Conservation (phyloP, 331 rosid genomes). For the Erythrophleum ivorense region DNA sequence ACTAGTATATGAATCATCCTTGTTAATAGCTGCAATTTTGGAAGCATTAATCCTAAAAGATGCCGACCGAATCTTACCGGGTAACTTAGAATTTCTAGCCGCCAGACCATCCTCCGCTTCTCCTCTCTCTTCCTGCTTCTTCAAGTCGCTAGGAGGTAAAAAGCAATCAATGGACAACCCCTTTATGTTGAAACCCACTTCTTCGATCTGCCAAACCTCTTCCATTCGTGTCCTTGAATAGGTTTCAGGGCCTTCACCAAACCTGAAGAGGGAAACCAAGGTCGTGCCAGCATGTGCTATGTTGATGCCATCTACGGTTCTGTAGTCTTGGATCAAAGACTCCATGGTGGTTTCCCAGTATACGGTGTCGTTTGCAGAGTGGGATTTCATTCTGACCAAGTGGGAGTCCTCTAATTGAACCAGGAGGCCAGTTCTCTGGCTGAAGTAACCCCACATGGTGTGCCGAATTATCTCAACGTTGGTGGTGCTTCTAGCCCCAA, state of each 20-base stretch:
- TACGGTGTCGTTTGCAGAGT: slow-evolving; percentile 44
- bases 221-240: slow-evolving; percentile 78
- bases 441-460: slow-evolving; percentile 88
- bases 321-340: slow-evolving; percentile 68
- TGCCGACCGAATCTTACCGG: slow-evolving; percentile 53
- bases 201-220: slow-evolving; percentile 88
- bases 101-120: slow-evolving; percentile 2
- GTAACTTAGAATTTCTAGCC: slow-evolving; percentile 40
- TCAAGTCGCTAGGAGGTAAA: slow-evolving; percentile 80
- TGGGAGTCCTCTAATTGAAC: slow-evolving; percentile 78
- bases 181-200: slow-evolving; percentile 82
- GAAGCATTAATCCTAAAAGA: slow-evolving; percentile 56
- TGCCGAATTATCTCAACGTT: slow-evolving; percentile 77
- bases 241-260: slow-evolving; percentile 59
- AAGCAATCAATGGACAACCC: slow-evolving; percentile 86
- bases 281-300: slow-evolving; percentile 82
- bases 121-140: slow-evolving; percentile 60
- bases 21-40: slow-evolving; percentile 47
- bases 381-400: slow-evolving; percentile 65
- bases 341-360: slow-evolving; percentile 93
- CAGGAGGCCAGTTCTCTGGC: slow-evolving; percentile 83
- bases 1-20: slow-evolving; percentile 49
- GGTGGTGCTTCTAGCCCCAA: slow-evolving; percentile 70
- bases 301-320: slow-evolving; percentile 66
- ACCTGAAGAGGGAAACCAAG: slow-evolving; percentile 66